Evolutionary conservation across 2,329 filamentous ascomycete genomes (phyloP), one percentile per base, ranked within the genome.

Genomic region (Eutypa lata): DNA sequence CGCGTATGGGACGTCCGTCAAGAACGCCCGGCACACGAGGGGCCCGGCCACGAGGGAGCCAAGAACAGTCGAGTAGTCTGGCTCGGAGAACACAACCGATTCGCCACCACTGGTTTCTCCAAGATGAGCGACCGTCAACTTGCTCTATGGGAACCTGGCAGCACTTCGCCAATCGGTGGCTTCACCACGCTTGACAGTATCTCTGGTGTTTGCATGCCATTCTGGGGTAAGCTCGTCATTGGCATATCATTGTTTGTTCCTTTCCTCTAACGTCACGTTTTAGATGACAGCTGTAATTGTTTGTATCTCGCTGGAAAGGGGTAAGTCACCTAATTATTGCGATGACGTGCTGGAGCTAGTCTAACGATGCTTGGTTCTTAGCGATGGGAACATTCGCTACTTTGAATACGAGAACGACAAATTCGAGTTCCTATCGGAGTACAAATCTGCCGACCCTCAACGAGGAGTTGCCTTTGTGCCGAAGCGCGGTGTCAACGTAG

Each of bases 371-470:
- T 61, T 26, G n/a, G 18, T 8, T 11, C 28, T 16, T 57, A 94
- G 90, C 73, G 94, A 99, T 69, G 94, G 94, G 67, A 99, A 99
- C 74, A 99, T 99, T 68, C 92, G 94, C 59, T 99, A 99, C 80
- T 99, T 90, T 71, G 94, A 99, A 74, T 96, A 95, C 68, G 90
- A 95, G 69, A 96, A 97, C 74, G 93, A 97, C 80, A 97, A 97
- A 74, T 97, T 99, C 69, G 93, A 99, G 74, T 96, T 90, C 73
- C 78, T 99, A 51, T 95, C 91, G 58, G 93, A 97, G 71, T 94
- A 97, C 81, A 96, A 97, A 75, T 97, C 94, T n/a, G 78, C 80
- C 38, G 94, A 99, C 60, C 93, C 94, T 31, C 94, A 99, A 76
- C 86, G 94, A 68, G 94, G 94, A 64, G 82, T 99, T 64, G 94